A percentile compares a stretch with the other conserved stretches of the same genome.
phyloP scores from a whole-genome alignment of 108 stramenopile genomes.

The Conticribra weissflogii region DNA sequence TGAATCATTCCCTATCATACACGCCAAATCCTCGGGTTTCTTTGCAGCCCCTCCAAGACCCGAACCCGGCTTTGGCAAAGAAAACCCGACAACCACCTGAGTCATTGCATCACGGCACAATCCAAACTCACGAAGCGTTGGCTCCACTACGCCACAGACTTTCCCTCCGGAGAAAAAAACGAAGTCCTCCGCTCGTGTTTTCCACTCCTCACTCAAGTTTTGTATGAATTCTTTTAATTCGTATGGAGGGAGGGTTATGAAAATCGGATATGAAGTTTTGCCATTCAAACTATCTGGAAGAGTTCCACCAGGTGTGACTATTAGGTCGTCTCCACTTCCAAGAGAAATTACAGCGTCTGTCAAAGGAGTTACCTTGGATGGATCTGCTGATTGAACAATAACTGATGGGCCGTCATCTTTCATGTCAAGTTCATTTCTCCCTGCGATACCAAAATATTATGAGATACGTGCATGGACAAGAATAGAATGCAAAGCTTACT shows the following conservation, averaged over 20 bases:
- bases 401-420: conserved; percentile 70
- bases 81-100: conserved; percentile 71
- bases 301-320: conserved; percentile 56
- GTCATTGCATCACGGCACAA: conserved; percentile 82
- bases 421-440: conserved; percentile 64
- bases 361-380: conserved; percentile 39
- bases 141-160: conserved; percentile 77
- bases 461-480: not conserved
- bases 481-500: not conserved
- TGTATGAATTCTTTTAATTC: conserved; percentile 63
- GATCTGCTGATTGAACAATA: conserved; percentile 57
- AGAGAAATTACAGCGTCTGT: conserved; percentile 59
- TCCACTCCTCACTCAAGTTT: conserved; percentile 61
- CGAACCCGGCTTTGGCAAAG: conserved; percentile 35
- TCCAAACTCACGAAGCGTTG: conserved; percentile 68
- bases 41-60: conserved; percentile 24
- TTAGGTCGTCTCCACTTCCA: conserved; percentile 70
- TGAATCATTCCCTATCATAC: conserved; percentile 62
- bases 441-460: conserved; percentile 1
- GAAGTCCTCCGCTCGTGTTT: conserved; percentile 64
- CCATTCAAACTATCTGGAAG: conserved; percentile 57
- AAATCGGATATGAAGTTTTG: conserved; percentile 71
- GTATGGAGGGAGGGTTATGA: conserved; percentile 71
- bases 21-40: conserved; percentile 56
- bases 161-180: conserved; percentile 81